Percentiles rank a stretch among this genome's conserved stretches.
Conservation (phyloP, 768 basidiomycete species). For the Infundibulicybe gibba region DNA sequence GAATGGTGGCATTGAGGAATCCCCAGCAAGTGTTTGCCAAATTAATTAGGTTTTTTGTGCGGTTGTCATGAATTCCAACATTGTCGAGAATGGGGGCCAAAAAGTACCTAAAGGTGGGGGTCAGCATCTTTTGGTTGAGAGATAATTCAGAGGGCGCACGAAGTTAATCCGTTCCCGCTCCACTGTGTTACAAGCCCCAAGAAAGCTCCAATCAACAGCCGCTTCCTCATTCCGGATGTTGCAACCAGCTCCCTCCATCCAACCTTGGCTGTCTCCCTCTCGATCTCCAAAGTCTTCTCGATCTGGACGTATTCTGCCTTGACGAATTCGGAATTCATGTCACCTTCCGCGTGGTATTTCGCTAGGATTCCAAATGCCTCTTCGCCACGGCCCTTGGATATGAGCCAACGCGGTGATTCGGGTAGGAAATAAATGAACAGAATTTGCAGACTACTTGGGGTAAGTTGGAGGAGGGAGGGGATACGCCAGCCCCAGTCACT, state of each 20-base stretch:
- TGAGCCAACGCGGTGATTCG: constrained; percentile 65
- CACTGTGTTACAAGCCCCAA: constrained; percentile 59
- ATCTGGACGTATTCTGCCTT: constrained; percentile 58
- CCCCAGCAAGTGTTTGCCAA: constrained; percentile 52
- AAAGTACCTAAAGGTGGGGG: constrained; percentile 36
- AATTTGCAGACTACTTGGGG: constrained; percentile 52
- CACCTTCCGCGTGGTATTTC: constrained; percentile 61
- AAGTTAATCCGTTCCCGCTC: constrained; percentile 61
- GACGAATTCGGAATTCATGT: constrained; percentile 49
- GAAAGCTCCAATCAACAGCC: constrained; percentile 44
- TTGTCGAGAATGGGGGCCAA: constrained; percentile 51
- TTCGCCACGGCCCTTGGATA: constrained; percentile 48
- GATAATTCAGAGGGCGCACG: constrained; percentile 24
- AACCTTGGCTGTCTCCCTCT: constrained; percentile 40
- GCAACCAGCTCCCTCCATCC: constrained; percentile 44
- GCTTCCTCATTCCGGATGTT: constrained; percentile 48
- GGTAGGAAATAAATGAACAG: constrained; percentile 55
- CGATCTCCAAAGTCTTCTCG: constrained; percentile 49
- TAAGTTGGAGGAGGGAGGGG: constrained; percentile 55
- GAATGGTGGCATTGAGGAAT: constrained; percentile 46
- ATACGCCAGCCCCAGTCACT: constrained; percentile 70
- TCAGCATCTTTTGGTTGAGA: not conserved
- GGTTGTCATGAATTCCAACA: constrained; percentile 46
- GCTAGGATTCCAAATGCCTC: constrained; percentile 46
- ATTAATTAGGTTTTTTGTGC: constrained; percentile 55